phyloP scores from a whole-genome alignment of 1,139 yeast species.

The Casaregolazyma suthepensis region DNA sequence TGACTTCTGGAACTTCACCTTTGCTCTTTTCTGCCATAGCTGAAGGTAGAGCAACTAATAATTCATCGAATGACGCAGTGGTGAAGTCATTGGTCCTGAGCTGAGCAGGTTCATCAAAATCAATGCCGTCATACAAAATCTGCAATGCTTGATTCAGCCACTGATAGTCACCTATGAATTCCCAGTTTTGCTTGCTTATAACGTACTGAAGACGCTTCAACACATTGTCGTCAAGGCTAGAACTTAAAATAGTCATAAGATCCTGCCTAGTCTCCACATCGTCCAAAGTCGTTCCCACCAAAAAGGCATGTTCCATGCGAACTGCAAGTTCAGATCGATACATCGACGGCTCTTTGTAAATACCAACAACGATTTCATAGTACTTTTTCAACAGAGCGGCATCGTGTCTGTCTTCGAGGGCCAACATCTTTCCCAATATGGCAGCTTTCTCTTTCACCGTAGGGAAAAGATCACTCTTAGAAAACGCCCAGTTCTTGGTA shows the following conservation, averaged over 20 bases:
- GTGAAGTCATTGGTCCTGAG: constrained; percentile 47
- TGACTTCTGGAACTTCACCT: constrained; percentile 15
- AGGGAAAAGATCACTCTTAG: constrained; percentile 79
- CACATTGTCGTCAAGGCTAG: constrained; percentile 73
- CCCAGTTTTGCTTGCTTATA: constrained; percentile 95
- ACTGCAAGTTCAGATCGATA: constrained; percentile 87
- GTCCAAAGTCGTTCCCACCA: constrained; percentile 84
- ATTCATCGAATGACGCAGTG: constrained; percentile 49
- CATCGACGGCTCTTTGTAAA: constrained; percentile 76
- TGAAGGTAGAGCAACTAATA: constrained; percentile 35
- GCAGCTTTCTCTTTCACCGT: constrained; percentile 97
- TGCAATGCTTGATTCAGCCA: constrained; percentile 96
- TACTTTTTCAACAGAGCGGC: constrained; percentile 72
- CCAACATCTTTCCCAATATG: constrained; percentile 86
- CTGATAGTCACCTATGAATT: constrained; percentile 81
- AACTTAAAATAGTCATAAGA: constrained; percentile 73
- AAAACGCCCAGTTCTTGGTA: constrained; percentile 86
- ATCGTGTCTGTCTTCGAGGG: constrained; percentile 83
- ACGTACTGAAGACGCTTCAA: constrained; percentile 78
- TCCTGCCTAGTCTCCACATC: constrained; percentile 71
- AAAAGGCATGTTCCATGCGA: constrained; percentile 93
- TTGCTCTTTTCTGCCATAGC: constrained; percentile 3
- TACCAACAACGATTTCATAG: constrained; percentile 79
- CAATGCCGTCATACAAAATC: constrained; percentile 72
- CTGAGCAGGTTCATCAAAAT: constrained; percentile 42